Base-by-base conservation (phyloP, 768 basidiomycete species). In the Psilocybe cyanescens region DNA sequence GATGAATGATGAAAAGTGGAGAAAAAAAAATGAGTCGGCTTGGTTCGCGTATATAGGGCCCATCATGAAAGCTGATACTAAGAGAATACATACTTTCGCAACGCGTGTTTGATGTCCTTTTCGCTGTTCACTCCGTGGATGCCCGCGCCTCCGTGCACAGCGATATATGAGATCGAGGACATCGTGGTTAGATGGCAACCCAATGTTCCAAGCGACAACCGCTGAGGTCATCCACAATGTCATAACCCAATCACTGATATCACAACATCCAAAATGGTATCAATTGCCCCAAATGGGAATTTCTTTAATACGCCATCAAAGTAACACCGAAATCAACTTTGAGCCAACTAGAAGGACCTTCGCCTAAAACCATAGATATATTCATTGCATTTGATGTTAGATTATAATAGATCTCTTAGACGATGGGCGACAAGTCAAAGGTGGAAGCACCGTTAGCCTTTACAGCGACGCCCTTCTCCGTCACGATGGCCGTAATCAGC, bases 401-500 rank as follows among this genome's bases (percentile, higher is more conserved):
- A 53, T 9, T 33, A 16, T 28, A 6, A 9, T n/a, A 9, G 11
- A 35, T 24, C 14, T 12, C 37, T 76, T 63, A 76, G 64, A 89
- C 86, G 45, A 92, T 80, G 7, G 71, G 72, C 51, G 81, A 78
- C 29, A 96, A 79, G 69, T 95, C 90, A 67, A 94, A 92, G 28
- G 61, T 69, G 2, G 71, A 72, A 61, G 81, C 78, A 24, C 88
- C 88, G 6, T 82, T 82, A 60, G 76, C 76, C 69, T 88, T 89
- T 60, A 89, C 85, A 3, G 93, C 94, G 33, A 97, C 94, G 6
- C 97, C 95, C 67, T 91, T 94, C 78, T 99, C 97, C 2, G 95
- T 98, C 11, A 96, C 95, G 54, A 99, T 91, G 31, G 92, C 93
- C n/a, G 89, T 92, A 64, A 99, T 97, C 46, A 98, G 78, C 61